These are phyloP conservation scores for Lecanosticta acicola DNA, from an alignment of 2,329 filamentous ascomycete species.

Conservation along the genomic window DNA sequence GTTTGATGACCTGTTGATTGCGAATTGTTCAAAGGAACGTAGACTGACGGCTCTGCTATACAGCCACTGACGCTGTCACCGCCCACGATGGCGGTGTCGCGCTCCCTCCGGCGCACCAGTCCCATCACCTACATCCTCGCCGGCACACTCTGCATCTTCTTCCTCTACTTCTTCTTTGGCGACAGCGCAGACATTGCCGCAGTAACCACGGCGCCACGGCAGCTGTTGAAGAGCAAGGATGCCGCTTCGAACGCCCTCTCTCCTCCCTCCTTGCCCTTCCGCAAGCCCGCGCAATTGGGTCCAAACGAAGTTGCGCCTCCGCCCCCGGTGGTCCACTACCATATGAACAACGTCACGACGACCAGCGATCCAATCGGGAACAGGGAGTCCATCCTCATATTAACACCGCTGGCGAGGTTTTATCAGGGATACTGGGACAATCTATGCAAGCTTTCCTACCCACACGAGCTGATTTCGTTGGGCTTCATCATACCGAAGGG, in stretches of 20 bases:
- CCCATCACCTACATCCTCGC: slow-evolving; percentile 70
- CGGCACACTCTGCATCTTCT: slow-evolving; percentile 60
- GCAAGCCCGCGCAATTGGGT: slow-evolving; percentile 55
- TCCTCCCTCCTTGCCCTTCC: slow-evolving; percentile 67
- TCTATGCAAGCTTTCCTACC: slow-evolving; percentile 73
- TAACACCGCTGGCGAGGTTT: slow-evolving; percentile 89
- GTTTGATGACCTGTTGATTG: too few species aligned
- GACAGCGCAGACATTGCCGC: slow-evolving; percentile 58
- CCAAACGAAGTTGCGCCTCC: slow-evolving; percentile 54
- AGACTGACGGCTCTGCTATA: background rate
- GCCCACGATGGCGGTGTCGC: slow-evolving; percentile 52
- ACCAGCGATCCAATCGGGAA: slow-evolving; percentile 70
- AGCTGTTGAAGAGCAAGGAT: slow-evolving; percentile 45
- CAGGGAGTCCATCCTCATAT: slow-evolving; percentile 78
- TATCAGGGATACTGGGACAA: slow-evolving; percentile 97
- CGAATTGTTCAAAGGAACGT: too few species aligned
- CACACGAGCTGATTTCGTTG: slow-evolving; percentile 88
- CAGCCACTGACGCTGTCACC: background rate
- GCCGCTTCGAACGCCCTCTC: slow-evolving; percentile 66
- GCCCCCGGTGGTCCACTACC: slow-evolving; percentile 85
- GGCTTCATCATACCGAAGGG: slow-evolving; percentile 96
- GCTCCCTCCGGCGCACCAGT: slow-evolving; percentile 71
- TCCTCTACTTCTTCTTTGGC: slow-evolving; percentile 45
- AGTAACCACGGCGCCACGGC: slow-evolving; percentile 42
- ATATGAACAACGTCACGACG: slow-evolving; percentile 90